Percentiles rank a stretch among this genome's conserved stretches.
phyloP scores from a whole-genome alignment of 2,329 filamentous ascomycete species.

The Parascedosporium putredinis region DNA sequence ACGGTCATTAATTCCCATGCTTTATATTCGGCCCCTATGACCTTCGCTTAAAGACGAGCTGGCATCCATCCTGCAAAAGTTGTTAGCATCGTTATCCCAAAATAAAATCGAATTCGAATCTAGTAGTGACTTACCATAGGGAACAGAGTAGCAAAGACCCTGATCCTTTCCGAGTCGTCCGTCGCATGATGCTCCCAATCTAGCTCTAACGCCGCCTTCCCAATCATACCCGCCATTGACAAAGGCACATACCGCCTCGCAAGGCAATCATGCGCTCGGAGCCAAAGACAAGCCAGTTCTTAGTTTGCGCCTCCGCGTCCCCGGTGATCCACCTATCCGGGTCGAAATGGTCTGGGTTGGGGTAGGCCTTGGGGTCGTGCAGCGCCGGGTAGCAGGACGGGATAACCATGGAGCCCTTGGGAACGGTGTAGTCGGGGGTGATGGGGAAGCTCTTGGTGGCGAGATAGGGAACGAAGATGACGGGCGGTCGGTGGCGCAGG shows the following conservation, averaged over 20 bases:
- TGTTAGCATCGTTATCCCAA: slow-evolving; percentile 7
- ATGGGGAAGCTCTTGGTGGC: slow-evolving; percentile 36
- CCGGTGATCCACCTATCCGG: slow-evolving; percentile 43
- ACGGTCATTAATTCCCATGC: slow-evolving; percentile 3
- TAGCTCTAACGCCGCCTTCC: slow-evolving; percentile 37
- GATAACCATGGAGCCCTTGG: slow-evolving; percentile 37
- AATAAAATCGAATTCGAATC: background rate
- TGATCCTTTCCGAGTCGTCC: slow-evolving; percentile 35
- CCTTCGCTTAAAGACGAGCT: slow-evolving; percentile 24
- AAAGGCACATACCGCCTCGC: slow-evolving; percentile 38
- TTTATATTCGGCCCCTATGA: background rate
- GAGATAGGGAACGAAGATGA: slow-evolving; percentile 43
- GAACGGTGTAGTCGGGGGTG: slow-evolving; percentile 35
- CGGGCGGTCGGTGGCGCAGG: slow-evolving; percentile 39
- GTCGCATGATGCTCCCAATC: slow-evolving; percentile 41
- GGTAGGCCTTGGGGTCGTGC: slow-evolving; percentile 37
- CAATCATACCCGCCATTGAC: slow-evolving; percentile 40
- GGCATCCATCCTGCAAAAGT: slow-evolving; percentile 23
- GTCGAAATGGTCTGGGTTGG: slow-evolving; percentile 34
- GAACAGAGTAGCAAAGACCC: slow-evolving; percentile 37
- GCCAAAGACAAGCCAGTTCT: slow-evolving; percentile 45
- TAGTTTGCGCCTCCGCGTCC: slow-evolving; percentile 37
- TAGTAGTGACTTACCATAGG: slow-evolving; percentile 29
- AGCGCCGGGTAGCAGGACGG: slow-evolving; percentile 41
- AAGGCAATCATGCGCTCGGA: slow-evolving; percentile 40